Conservation (phyloP, 2,329 filamentous ascomycete genomes). For the Curvularia sp. region DNA sequence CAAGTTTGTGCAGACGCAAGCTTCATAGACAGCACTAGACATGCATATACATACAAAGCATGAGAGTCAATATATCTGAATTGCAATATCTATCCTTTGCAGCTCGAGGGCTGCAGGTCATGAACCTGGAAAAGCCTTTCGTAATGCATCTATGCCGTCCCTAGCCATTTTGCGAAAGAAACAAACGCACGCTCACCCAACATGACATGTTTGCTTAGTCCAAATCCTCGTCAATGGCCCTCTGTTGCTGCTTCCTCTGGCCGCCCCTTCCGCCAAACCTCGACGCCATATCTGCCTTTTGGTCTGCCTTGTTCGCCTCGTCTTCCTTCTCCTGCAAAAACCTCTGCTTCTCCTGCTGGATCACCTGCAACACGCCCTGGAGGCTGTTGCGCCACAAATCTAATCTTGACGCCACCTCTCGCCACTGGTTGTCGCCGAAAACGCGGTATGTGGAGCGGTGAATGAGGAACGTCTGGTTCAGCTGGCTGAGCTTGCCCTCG, state of each 20-base stretch:
- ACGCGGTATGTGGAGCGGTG: slow-evolving; percentile 96
- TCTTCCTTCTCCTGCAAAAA: slow-evolving; percentile 79
- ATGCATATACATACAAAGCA: not conserved
- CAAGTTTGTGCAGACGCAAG: slow-evolving; percentile 39
- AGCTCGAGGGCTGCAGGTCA: slow-evolving; percentile 41
- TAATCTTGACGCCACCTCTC: slow-evolving; percentile 86
- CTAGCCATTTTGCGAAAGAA: slow-evolving; percentile 31
- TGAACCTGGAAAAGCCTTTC: slow-evolving; percentile 38
- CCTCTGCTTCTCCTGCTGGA: slow-evolving; percentile 81
- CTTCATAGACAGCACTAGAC: slow-evolving; percentile 15
- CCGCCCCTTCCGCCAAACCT: slow-evolving; percentile 36
- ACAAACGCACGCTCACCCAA: slow-evolving; percentile 18
- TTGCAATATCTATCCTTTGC: slow-evolving; percentile 44
- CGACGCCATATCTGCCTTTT: slow-evolving; percentile 60
- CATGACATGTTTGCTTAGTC: slow-evolving; percentile 33
- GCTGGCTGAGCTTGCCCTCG: slow-evolving; percentile 94
- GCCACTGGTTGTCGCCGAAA: slow-evolving; percentile 98
- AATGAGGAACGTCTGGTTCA: slow-evolving; percentile 90
- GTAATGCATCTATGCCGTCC: slow-evolving; percentile 37
- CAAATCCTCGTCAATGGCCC: slow-evolving; percentile 47
- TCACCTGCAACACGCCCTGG: slow-evolving; percentile 76
- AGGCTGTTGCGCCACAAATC: slow-evolving; percentile 91
- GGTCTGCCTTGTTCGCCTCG: slow-evolving; percentile 74
- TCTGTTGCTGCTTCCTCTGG: slow-evolving; percentile 40
- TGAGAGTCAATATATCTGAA: slow-evolving; percentile 26